phyloP scores from a whole-genome alignment of 2,329 filamentous ascomycete genomes.

The Xylariaceae sp. region DNA sequence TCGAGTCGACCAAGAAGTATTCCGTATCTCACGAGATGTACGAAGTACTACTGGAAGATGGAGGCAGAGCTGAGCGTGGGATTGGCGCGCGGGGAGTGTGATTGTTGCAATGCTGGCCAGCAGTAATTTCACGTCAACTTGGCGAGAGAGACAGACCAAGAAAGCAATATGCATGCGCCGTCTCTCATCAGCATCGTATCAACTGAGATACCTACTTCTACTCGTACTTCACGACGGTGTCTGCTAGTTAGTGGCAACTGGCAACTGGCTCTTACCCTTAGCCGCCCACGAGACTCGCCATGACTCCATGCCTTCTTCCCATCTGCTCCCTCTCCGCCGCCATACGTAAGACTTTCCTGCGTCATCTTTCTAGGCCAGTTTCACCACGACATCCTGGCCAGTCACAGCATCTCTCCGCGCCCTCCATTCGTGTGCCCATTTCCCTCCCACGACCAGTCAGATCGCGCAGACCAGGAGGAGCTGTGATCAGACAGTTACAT shows the following conservation, averaged over 20 bases:
- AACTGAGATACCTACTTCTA: background rate
- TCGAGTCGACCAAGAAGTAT: background rate
- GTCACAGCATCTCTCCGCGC: constrained; percentile 8
- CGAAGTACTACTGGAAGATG: too few relatives aligned
- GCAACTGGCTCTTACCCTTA: too few relatives aligned
- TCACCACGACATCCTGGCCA: constrained; percentile 5
- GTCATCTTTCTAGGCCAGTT: background rate
- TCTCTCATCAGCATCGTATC: background rate
- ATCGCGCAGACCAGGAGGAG: constrained; percentile 4
- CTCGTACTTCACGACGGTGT: background rate
- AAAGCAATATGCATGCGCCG: background rate
- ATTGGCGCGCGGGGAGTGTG: background rate
- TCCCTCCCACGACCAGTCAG: constrained; percentile 12
- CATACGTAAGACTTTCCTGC: background rate
- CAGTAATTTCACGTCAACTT: background rate
- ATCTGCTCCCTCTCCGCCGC: too few relatives aligned
- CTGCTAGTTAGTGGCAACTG: background rate
- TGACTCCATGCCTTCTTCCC: too few relatives aligned
- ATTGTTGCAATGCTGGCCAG: background rate
- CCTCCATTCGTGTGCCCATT: constrained; percentile 11
- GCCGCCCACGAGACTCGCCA: too few relatives aligned
- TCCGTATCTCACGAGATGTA: too few relatives aligned
- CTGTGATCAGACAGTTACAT: constrained; percentile 15
- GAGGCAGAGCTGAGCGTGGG: background rate
- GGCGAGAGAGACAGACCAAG: background rate